These are phyloP conservation scores for Salix viminalis DNA, from an alignment of 345 rosid genomes.

Conservation along the genomic window DNA sequence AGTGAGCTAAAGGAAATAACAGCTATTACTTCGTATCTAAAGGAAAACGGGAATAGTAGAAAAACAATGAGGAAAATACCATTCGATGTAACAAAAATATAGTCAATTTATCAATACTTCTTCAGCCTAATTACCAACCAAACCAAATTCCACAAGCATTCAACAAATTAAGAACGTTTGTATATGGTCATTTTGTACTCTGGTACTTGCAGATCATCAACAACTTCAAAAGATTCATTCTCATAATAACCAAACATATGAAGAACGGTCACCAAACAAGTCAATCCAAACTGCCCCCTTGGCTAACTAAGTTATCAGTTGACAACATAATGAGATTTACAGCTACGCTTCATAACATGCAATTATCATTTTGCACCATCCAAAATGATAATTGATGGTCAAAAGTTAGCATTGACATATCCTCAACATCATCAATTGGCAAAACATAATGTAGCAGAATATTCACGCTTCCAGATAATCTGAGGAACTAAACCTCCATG, in stretches of 20 bases:
- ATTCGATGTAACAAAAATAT: background rate
- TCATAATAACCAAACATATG: background rate
- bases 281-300: background rate
- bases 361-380: background rate
- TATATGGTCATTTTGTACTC: background rate
- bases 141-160: background rate
- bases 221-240: background rate
- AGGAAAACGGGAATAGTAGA: background rate
- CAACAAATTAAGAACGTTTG: background rate
- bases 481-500: background rate
- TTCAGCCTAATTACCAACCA: background rate
- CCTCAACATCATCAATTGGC: background rate
- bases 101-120: background rate
- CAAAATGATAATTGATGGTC: background rate
- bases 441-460: background rate
- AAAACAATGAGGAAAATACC: background rate
- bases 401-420: too few relatives aligned
- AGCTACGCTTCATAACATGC: background rate
- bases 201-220: background rate
- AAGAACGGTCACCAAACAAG: background rate
- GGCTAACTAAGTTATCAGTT: background rate
- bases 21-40: background rate
- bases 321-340: background rate
- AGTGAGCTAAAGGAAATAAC: background rate
- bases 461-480: background rate